A percentile compares a stretch with the other conserved stretches of the same genome.
Evolutionary conservation across 225 moss, liverwort and hornwort genomes (phyloP).

Genomic region (Physcomitrium patens): DNA sequence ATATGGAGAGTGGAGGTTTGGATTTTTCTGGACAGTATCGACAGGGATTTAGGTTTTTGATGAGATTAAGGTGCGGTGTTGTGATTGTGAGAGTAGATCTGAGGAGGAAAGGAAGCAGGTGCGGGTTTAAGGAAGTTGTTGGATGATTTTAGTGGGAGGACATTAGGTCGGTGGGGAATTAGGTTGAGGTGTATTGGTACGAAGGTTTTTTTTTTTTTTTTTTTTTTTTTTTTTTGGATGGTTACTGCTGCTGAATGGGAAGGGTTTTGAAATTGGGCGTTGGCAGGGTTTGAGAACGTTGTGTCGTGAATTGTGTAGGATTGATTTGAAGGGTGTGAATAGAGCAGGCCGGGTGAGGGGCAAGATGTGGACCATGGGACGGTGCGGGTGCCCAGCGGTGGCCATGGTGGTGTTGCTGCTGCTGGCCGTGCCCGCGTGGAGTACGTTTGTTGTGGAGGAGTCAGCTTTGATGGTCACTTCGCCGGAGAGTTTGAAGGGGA

Average conservation of each 20-base stretch:
- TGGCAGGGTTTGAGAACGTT: background rate
- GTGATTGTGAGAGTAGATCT: too few relatives aligned
- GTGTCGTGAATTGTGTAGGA: slow-evolving; percentile 29
- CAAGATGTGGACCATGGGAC: slow-evolving; percentile 15
- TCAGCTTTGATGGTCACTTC: slow-evolving; percentile 67
- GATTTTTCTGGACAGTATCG: too few relatives aligned
- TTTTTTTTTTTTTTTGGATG: too few relatives aligned
- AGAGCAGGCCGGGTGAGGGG: background rate
- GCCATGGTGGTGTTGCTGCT: slow-evolving; percentile 2
- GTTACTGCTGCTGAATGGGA: background rate
- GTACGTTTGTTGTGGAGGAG: slow-evolving; percentile 74
- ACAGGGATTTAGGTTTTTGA: too few relatives aligned
- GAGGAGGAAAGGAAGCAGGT: too few relatives aligned
- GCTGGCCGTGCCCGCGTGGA: slow-evolving; percentile 40
- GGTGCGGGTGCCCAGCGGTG: background rate
- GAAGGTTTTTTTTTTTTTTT: too few relatives aligned
- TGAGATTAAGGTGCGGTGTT: too few relatives aligned
- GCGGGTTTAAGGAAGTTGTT: too few relatives aligned
- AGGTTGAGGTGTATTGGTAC: too few relatives aligned
- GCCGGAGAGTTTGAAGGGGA: slow-evolving; percentile 58
- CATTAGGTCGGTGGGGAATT: too few relatives aligned
- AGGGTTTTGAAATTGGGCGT: background rate
- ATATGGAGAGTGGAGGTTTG: too few relatives aligned
- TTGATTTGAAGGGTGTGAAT: background rate
- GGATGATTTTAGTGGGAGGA: too few relatives aligned